Evolutionary conservation across 2,329 filamentous ascomycete species (phyloP).

Genomic region (Ceratocystis harringtonii): DNA sequence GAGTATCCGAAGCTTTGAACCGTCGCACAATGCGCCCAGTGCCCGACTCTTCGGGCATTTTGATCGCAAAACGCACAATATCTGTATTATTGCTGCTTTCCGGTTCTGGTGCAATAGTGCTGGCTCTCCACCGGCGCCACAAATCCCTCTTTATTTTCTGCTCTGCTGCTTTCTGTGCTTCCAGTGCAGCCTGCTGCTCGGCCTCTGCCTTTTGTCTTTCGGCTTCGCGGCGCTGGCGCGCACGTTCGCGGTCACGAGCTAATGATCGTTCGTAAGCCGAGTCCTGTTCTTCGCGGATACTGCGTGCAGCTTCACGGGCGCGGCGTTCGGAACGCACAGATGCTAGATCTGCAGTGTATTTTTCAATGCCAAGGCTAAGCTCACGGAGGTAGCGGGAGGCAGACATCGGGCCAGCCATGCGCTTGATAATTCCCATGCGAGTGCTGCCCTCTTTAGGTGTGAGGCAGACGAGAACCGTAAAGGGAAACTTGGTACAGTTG

Average conservation of each 20-base stretch:
- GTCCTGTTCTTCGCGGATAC: conserved; percentile 75
- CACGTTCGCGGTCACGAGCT: conserved; percentile 73
- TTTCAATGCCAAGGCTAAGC: conserved; percentile 55
- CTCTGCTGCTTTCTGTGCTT: conserved; percentile 45
- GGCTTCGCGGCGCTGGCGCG: conserved; percentile 59
- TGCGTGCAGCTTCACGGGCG: conserved; percentile 68
- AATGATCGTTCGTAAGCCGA: conserved; percentile 85
- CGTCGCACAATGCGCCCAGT: conserved; percentile 62
- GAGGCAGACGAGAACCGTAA: conserved; percentile 70
- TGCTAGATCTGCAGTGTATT: conserved; percentile 61
- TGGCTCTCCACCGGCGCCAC: conserved; percentile 70
- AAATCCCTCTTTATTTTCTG: conserved; percentile 36
- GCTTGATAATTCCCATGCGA: conserved; percentile 78
- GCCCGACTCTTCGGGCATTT: conserved; percentile 43
- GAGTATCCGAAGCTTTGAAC: conserved; percentile 51
- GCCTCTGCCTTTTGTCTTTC: conserved; percentile 45
- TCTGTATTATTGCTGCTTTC: conserved; percentile 44
- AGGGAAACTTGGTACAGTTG: conserved; percentile 83
- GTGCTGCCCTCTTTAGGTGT: conserved; percentile 72
- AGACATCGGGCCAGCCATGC: conserved; percentile 57
- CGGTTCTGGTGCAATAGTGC: conserved; percentile 54
- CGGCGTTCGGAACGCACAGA: conserved; percentile 59
- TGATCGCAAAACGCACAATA: conserved; percentile 54
- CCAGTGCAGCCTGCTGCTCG: conserved; percentile 43
- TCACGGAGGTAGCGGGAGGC: conserved; percentile 60